A percentile compares a stretch with the other conserved stretches of the same genome.
Conservation (phyloP, 2,329 filamentous ascomycete genomes). For the Fonsecaea pedrosoi region DNA sequence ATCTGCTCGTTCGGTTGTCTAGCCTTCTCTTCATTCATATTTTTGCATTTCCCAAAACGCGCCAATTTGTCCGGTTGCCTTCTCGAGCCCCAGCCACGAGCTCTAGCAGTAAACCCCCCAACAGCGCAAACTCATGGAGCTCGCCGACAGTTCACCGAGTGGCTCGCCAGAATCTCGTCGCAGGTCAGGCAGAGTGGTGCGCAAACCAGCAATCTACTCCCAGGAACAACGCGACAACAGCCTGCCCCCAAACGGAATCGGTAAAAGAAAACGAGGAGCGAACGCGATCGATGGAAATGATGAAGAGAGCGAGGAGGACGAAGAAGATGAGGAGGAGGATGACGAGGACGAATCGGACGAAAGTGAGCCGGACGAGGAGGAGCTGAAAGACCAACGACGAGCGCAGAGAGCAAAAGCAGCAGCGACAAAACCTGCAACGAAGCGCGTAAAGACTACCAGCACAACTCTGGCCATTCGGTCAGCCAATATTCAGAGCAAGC, state of each 20-base stretch:
- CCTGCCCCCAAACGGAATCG: constrained; percentile 42
- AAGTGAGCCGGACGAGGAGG: constrained; percentile 56
- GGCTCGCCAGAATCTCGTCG: constrained; percentile 43
- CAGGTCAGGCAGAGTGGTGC: constrained; percentile 53
- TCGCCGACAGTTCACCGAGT: constrained; percentile 36
- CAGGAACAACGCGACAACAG: constrained; percentile 45
- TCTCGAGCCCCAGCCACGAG: neutral
- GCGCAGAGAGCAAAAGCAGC: constrained; percentile 46
- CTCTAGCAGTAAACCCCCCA: neutral
- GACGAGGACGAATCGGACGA: constrained; percentile 41
- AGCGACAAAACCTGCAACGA: constrained; percentile 54
- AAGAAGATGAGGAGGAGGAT: constrained; percentile 38
- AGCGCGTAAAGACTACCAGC: constrained; percentile 62
- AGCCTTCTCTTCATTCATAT: neutral
- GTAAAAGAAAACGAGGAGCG: constrained; percentile 59
- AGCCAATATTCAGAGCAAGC: constrained; percentile 51
- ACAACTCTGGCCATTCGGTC: constrained; percentile 63
- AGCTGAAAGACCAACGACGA: constrained; percentile 53
- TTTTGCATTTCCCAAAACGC: neutral
- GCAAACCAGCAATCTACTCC: constrained; percentile 52
- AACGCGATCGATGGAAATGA: constrained; percentile 44
- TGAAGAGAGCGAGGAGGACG: constrained; percentile 38
- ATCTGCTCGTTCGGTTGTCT: neutral
- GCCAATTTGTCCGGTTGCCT: neutral
- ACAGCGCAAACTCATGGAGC: constrained; percentile 18